Evolutionary conservation across 306 rosid genomes (phyloP), one percentile per base, ranked within the genome.

Genomic region (Ceratonia siliqua): DNA sequence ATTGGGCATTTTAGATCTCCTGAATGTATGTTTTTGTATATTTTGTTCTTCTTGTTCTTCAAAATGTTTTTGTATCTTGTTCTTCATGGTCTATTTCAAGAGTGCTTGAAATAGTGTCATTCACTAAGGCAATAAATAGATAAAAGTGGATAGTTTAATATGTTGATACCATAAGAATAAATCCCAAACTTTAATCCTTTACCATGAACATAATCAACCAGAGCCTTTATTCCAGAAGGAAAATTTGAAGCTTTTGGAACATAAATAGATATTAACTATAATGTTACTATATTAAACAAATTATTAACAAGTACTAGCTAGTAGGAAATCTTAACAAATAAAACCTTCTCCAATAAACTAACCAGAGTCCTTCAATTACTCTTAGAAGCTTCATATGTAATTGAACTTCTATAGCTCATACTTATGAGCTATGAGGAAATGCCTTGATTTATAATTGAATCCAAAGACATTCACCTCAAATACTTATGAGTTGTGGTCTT

Each of bases 111-210:
- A n/a, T n/a, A n/a, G n/a, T n/a, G n/a, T n/a, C n/a, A n/a, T n/a
- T n/a, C n/a, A n/a, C n/a, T n/a, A n/a, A n/a, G n/a, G n/a, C n/a
- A n/a, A n/a, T n/a, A n/a, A n/a, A n/a, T n/a, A n/a, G n/a, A n/a
- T n/a, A n/a, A n/a, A n/a, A n/a, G n/a, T n/a, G n/a, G n/a, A n/a
- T n/a, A n/a, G 42, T 27, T 56, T 33, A 25, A 59, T 22, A 8
- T 33, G n/a, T 73, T 43, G 33, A 62, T 79, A 88, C 93, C 91
- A 85, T 88, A 89, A 21, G 96, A 90, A 62, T 90, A 88, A 9
- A 90, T 84, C 58, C 93, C 96, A 53, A 90, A 73, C 76, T 88
- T 90, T 28, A 90, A 73, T 46, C 90, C 96, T 67, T 83, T 88
- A 45, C 73, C 57, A 45, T 90, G 96, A 41, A 90, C 93, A 79